Percentiles rank a stretch among this genome's conserved stretches.
Evolutionary conservation across 192 early-diverging fungal species (phyloP).

Genomic region (Backusella mclennaniae): DNA sequence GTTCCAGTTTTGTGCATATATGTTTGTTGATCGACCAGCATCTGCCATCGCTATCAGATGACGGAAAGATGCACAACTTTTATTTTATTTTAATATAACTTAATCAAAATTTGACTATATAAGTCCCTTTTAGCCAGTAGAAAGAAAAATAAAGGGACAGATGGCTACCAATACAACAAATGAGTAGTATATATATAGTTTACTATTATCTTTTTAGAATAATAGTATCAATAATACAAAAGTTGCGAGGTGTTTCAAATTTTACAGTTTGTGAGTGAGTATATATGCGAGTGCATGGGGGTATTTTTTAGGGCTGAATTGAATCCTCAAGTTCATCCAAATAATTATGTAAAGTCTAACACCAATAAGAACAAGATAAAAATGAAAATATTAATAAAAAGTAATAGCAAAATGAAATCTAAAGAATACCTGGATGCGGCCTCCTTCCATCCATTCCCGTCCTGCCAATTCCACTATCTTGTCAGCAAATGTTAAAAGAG

Average conservation of each 20-base stretch:
- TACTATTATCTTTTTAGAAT: not conserved
- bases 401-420: not conserved
- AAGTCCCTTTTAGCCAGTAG: not conserved
- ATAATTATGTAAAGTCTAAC: not conserved
- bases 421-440: slow-evolving; percentile 26
- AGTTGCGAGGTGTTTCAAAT: not conserved
- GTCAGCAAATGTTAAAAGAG: slow-evolving; percentile 29
- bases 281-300: not conserved
- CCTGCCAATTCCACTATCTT: slow-evolving; percentile 34
- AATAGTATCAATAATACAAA: not conserved
- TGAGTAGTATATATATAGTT: not conserved
- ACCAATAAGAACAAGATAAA: not conserved
- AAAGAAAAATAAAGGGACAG: not conserved
- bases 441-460: slow-evolving; percentile 23
- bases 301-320: not conserved
- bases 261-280: not conserved
- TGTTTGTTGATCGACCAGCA: not conserved
- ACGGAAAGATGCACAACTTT: not conserved
- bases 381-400: not conserved
- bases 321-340: slow-evolving; percentile 4
- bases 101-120: no score
- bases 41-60: not conserved
- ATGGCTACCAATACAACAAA: not conserved
- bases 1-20: not conserved
- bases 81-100: no score